Percentiles rank a stretch among this genome's conserved stretches.
Evolutionary conservation across 768 basidiomycete genomes (phyloP).

Genomic region (Tricholoma sp.): DNA sequence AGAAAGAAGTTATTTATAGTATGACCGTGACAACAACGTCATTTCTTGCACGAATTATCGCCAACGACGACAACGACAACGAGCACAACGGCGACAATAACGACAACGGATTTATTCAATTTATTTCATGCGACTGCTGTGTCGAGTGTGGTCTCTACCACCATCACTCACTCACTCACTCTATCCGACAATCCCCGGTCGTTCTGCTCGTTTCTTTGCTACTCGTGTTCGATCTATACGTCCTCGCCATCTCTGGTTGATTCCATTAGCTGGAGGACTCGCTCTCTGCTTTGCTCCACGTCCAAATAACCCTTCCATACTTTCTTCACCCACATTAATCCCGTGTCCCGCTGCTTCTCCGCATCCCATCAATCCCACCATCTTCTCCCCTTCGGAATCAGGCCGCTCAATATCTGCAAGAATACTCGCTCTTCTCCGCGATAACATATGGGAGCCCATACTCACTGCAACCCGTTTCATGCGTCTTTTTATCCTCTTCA

Average conservation of each 20-base stretch:
- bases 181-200: neutral
- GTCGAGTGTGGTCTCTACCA: neutral
- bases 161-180: conserved; percentile 21
- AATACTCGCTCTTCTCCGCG: conserved; percentile 43
- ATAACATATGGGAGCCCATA: conserved; percentile 77
- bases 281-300: conserved; percentile 43
- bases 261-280: conserved; percentile 54
- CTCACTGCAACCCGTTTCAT: conserved; percentile 80
- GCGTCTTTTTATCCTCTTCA: conserved; percentile 75
- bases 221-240: conserved; percentile 23
- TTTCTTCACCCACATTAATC: conserved; percentile 44
- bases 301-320: conserved; percentile 39
- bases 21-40: neutral
- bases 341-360: conserved; percentile 24
- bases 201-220: conserved; percentile 26
- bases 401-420: conserved; percentile 41
- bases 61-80: conserved; percentile 4
- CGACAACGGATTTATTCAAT: conserved; percentile 15
- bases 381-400: conserved; percentile 68
- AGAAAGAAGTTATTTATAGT: no score
- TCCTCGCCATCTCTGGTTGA: conserved; percentile 43
- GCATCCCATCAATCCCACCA: conserved; percentile 26
- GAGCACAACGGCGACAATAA: neutral
- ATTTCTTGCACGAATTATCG: conserved; percentile 1
- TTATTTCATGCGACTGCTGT: conserved; percentile 13